phyloP scores from a whole-genome alignment of 75 land plant genomes.

The Larix kaempferi region DNA sequence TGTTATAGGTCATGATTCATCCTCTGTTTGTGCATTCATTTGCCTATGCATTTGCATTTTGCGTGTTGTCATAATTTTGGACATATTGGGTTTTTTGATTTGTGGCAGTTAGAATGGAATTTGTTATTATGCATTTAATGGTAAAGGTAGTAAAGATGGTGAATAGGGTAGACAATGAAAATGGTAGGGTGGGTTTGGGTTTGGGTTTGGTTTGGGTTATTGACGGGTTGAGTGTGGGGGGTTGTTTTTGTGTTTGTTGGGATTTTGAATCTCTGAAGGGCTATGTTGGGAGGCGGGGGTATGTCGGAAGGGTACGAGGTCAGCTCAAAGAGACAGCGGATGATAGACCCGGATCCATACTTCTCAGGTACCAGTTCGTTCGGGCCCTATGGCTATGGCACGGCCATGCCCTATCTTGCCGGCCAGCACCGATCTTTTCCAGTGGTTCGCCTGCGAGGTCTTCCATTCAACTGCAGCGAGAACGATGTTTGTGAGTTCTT shows the following conservation, averaged over 20 bases:
- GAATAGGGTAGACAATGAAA: too few relatives aligned
- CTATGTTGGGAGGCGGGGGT: slow-evolving; percentile 86
- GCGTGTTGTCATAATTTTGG: too few relatives aligned
- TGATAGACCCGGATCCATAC: slow-evolving; percentile 78
- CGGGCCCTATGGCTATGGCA: slow-evolving; percentile 30
- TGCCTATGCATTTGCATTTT: too few relatives aligned
- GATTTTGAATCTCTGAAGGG: slow-evolving; percentile 59
- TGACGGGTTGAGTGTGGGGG: too few relatives aligned
- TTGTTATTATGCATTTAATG: too few relatives aligned
- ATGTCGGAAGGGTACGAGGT: slow-evolving; percentile 89
- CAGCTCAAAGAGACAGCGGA: slow-evolving; percentile 84
- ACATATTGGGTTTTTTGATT: too few relatives aligned
- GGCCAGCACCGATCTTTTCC: slow-evolving; percentile 63
- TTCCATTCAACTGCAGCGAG: slow-evolving; percentile 84
- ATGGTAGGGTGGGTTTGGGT: too few relatives aligned
- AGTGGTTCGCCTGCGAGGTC: slow-evolving; percentile 75
- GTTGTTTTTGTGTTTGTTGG: slow-evolving; percentile 23
- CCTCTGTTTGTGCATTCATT: too few relatives aligned
- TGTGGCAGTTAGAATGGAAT: too few relatives aligned
- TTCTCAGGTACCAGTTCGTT: slow-evolving; percentile 38
- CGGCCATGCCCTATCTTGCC: slow-evolving; percentile 19
- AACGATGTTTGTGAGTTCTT: slow-evolving; percentile 64
- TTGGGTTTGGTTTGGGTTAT: too few relatives aligned
- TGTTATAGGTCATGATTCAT: too few relatives aligned
- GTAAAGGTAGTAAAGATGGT: too few relatives aligned